phyloP scores from a whole-genome alignment of 345 rosid genomes.

The Pistacia integerrima region DNA sequence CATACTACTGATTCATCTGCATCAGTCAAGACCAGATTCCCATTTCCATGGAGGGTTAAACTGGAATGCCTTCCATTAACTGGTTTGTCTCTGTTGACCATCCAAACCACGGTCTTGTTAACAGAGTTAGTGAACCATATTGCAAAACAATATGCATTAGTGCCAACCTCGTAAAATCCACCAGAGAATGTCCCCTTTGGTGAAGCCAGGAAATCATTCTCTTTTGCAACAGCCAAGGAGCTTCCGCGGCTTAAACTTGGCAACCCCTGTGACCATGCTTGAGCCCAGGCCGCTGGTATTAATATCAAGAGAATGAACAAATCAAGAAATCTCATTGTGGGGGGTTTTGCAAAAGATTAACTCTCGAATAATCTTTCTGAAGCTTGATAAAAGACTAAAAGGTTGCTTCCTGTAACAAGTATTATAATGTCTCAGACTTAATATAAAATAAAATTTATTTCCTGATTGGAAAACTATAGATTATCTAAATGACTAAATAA shows the following conservation, averaged over 20 bases:
- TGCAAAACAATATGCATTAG: constrained; percentile 23
- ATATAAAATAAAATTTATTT: background rate
- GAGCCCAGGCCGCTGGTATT: constrained; percentile 1
- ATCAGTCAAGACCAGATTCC: too few species aligned
- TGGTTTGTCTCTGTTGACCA: too few species aligned
- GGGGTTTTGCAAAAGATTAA: background rate
- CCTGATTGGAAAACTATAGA: background rate
- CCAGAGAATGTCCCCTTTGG: constrained; percentile 20
- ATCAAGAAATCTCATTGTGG: constrained; percentile 9
- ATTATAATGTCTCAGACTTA: background rate
- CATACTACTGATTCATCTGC: too few species aligned
- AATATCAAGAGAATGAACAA: constrained; percentile 13
- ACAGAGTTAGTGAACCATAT: constrained; percentile 32
- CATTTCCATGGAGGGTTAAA: too few species aligned
- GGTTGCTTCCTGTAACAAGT: background rate
- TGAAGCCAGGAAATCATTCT: constrained; percentile 20
- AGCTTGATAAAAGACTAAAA: background rate
- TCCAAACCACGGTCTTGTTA: too few species aligned
- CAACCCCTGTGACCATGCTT: constrained; percentile 3
- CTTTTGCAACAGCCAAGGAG: constrained; percentile 23
- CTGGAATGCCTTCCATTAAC: too few species aligned
- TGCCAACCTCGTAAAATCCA: constrained; percentile 30
- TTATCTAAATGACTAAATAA: background rate
- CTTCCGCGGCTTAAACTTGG: constrained; percentile 15
- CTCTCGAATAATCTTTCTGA: background rate